Conservation (phyloP, 2,329 filamentous ascomycete species). For the Hymenotorrendiella dingleyae region DNA sequence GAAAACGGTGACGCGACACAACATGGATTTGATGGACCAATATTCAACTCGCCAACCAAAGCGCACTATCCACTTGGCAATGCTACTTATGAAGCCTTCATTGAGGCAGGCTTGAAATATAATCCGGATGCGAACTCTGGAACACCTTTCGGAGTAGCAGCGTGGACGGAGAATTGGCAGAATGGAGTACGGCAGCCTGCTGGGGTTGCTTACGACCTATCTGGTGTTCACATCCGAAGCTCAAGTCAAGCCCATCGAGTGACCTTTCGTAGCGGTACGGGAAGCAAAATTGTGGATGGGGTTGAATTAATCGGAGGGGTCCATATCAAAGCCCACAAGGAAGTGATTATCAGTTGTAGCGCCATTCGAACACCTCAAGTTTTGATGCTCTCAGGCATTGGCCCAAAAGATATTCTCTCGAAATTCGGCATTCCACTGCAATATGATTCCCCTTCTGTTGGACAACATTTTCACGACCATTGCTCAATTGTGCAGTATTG, state of each 20-base stretch:
- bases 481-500: slow-evolving; percentile 36
- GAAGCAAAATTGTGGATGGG: background rate
- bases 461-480: slow-evolving; percentile 50
- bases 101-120: background rate
- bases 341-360: slow-evolving; percentile 42
- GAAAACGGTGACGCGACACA: slow-evolving; percentile 6
- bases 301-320: background rate
- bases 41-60: slow-evolving; percentile 12
- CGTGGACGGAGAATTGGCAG: background rate
- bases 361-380: slow-evolving; percentile 39
- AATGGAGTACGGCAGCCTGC: background rate
- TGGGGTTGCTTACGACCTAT: background rate
- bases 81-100: background rate
- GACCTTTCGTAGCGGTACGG: slow-evolving; percentile 8
- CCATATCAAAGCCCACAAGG: slow-evolving; percentile 29
- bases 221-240: background rate
- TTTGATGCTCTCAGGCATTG: slow-evolving; percentile 40
- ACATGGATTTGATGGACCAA: slow-evolving; percentile 28
- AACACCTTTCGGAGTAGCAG: background rate
- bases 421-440: slow-evolving; percentile 43
- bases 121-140: background rate
- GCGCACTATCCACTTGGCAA: background rate
- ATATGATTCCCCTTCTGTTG: slow-evolving; percentile 54
- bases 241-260: slow-evolving; percentile 8
- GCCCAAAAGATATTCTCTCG: slow-evolving; percentile 33